Evolutionary conservation across 2,329 filamentous ascomycete genomes (phyloP).

Genomic region (Pyrenophora tritici-repentis): DNA sequence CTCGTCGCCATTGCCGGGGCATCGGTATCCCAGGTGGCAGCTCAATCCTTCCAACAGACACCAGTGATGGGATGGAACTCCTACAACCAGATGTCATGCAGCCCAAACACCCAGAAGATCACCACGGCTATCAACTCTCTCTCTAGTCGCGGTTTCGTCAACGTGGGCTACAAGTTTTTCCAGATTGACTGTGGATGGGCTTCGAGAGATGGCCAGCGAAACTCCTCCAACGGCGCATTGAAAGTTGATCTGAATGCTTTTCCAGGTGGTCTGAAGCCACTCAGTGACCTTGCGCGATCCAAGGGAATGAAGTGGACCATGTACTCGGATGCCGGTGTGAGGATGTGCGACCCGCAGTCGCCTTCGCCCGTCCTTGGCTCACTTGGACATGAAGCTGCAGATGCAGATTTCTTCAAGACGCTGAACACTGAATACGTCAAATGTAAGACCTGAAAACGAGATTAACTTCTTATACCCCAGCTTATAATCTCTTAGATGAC

Average conservation of each 20-base stretch:
- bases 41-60: slow-evolving; percentile 24
- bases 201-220: slow-evolving; percentile 22
- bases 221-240: slow-evolving; percentile 21
- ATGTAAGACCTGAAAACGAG: slow-evolving; percentile 8
- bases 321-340: slow-evolving; percentile 27
- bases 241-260: slow-evolving; percentile 20
- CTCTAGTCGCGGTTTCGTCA: slow-evolving; percentile 22
- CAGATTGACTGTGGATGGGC: slow-evolving; percentile 28
- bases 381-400: slow-evolving; percentile 22
- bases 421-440: slow-evolving; percentile 27
- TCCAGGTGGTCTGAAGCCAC: slow-evolving; percentile 21
- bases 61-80: slow-evolving; percentile 29
- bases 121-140: slow-evolving; percentile 25
- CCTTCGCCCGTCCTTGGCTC: slow-evolving; percentile 23
- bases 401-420: slow-evolving; percentile 27
- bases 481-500: slow-evolving; percentile 16
- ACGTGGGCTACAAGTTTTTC: slow-evolving; percentile 27
- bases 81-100: slow-evolving; percentile 26
- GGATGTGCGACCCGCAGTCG: slow-evolving; percentile 24
- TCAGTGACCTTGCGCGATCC: slow-evolving; percentile 25
- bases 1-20: slow-evolving; percentile 15
- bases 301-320: slow-evolving; percentile 33
- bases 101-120: slow-evolving; percentile 19
- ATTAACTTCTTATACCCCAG: background rate
- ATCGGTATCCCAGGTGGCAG: slow-evolving; percentile 12